These are phyloP conservation scores for Cercospora nicotianae DNA, from an alignment of 2,329 filamentous ascomycete species.

Conservation along the genomic window DNA sequence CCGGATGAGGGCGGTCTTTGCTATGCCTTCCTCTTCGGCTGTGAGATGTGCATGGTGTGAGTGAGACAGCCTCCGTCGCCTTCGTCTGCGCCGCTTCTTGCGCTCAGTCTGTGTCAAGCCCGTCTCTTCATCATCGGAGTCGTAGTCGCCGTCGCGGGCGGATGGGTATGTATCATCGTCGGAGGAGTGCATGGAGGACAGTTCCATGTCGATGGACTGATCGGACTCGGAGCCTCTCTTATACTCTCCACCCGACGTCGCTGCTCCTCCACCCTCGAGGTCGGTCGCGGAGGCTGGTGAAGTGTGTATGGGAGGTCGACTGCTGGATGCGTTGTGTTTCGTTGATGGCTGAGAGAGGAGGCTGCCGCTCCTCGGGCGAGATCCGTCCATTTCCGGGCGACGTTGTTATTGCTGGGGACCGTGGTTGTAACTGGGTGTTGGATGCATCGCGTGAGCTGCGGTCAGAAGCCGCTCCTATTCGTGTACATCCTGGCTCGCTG, in stretches of 20 bases:
- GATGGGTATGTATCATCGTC: constrained; percentile 3
- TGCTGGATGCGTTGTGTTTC: constrained; percentile 1
- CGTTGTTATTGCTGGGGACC: neutral
- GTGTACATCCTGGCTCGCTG: neutral
- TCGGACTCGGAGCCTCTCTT: constrained; percentile 17
- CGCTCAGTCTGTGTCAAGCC: constrained; percentile 73
- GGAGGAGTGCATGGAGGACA: constrained; percentile 24
- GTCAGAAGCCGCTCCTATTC: constrained; percentile 4
- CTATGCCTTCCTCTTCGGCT: constrained; percentile 69
- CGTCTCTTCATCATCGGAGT: constrained; percentile 74
- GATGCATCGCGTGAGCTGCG: constrained; percentile 3
- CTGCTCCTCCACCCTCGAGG: neutral
- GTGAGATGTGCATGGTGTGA: constrained; percentile 64
- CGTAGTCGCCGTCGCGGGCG: constrained; percentile 10
- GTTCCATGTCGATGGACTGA: constrained; percentile 23
- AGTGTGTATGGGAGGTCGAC: neutral
- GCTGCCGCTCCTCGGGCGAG: constrained; percentile 1
- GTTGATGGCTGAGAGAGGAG: neutral
- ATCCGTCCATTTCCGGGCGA: neutral
- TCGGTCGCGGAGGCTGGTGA: neutral
- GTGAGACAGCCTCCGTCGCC: constrained; percentile 65
- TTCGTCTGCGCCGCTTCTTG: constrained; percentile 61
- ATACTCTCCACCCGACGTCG: neutral
- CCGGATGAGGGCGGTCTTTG: constrained; percentile 70
- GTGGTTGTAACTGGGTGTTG: neutral